Percentiles rank a stretch among this genome's conserved stretches.
Evolutionary conservation across 352 stramenopile genomes (phyloP).

Genomic region (Globisporangium takayamanum): DNA sequence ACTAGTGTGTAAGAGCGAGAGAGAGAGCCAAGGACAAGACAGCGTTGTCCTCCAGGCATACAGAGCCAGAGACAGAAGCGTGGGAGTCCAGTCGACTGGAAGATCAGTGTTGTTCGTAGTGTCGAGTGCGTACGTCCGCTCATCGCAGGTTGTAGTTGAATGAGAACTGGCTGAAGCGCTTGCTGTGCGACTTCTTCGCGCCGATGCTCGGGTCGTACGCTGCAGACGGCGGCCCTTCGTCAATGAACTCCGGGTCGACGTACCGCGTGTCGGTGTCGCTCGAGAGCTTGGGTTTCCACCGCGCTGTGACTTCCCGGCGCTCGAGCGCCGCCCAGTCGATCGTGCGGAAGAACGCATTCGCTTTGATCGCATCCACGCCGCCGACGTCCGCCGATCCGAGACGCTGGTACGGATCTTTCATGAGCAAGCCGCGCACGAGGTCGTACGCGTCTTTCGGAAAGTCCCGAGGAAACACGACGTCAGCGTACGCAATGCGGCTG

Average conservation of each 20-base stretch:
- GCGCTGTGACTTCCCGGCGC: constrained; percentile 61
- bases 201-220: constrained; percentile 66
- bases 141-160: constrained; percentile 80
- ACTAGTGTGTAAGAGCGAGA: not conserved
- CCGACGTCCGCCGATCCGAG: constrained; percentile 61
- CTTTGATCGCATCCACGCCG: constrained; percentile 68
- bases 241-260: constrained; percentile 85
- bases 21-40: not conserved
- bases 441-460: constrained; percentile 75
- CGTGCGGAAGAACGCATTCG: constrained; percentile 57
- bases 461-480: constrained; percentile 67
- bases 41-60: not conserved
- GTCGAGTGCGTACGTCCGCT: not conserved
- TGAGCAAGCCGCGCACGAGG: constrained; percentile 64
- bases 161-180: constrained; percentile 87
- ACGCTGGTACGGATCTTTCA: constrained; percentile 63
- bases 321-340: constrained; percentile 77
- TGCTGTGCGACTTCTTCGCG: constrained; percentile 61
- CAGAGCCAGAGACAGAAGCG: not conserved
- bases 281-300: constrained; percentile 80
- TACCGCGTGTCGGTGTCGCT: constrained; percentile 86
- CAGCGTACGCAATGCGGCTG: constrained; percentile 70
- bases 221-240: constrained; percentile 76
- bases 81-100: not conserved
- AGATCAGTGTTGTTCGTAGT: too few species aligned